phyloP scores from a whole-genome alignment of 306 rosid genomes.

The Prunus mongolica region DNA sequence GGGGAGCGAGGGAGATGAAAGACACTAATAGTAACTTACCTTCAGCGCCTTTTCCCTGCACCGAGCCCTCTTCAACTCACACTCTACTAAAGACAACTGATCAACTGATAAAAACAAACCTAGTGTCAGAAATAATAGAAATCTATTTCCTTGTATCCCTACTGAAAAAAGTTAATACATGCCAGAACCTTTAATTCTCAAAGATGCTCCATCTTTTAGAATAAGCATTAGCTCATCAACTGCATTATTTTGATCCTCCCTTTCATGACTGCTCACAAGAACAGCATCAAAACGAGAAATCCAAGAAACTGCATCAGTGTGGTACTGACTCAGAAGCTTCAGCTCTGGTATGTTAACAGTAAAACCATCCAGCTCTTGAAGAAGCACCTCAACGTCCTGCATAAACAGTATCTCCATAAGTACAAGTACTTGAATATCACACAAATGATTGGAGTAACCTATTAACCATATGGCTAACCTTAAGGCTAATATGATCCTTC shows the following conservation, averaged over 20 bases:
- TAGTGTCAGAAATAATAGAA: neutral
- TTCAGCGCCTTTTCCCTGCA: constrained; percentile 65
- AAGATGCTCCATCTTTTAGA: constrained; percentile 59
- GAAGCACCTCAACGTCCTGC: constrained; percentile 67
- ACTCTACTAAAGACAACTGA: constrained; percentile 63
- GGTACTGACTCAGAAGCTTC: constrained; percentile 63
- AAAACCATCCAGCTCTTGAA: constrained; percentile 56
- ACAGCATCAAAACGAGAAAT: constrained; percentile 50
- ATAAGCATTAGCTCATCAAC: constrained; percentile 57
- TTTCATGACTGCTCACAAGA: constrained; percentile 42
- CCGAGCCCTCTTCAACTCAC: constrained; percentile 82
- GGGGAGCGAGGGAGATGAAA: neutral
- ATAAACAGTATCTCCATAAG: constrained; percentile 28
- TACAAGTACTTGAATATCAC: constrained; percentile 12
- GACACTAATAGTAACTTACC: constrained; percentile 34
- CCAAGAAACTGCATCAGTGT: constrained; percentile 66
- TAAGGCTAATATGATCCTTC: constrained; percentile 54
- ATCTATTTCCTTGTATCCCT: neutral
- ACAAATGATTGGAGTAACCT: constrained; percentile 5
- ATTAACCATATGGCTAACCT: constrained; percentile 48
- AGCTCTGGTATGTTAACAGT: constrained; percentile 68
- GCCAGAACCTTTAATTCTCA: constrained; percentile 74
- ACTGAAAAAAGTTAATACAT: neutral
- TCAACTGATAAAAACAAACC: constrained; percentile 63
- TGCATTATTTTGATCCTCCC: constrained; percentile 53